Conservation (phyloP, 305 asterid genomes). For the Coffea humblotiana region DNA sequence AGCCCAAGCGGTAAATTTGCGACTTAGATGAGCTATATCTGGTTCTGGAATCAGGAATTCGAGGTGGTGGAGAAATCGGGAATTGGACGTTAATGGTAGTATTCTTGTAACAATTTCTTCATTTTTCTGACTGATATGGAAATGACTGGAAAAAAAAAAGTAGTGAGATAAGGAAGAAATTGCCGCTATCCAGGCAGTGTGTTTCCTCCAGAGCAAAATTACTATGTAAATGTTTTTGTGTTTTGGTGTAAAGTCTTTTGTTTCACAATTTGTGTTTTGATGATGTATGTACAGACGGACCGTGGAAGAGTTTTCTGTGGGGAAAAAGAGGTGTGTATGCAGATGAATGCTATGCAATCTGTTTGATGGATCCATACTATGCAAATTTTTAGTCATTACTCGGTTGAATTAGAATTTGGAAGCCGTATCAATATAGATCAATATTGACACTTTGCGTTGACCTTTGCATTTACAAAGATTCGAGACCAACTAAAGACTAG, state of each 20-base stretch:
- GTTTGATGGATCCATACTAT: too few relatives aligned
- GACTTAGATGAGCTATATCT: neutral
- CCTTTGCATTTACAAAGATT: too few relatives aligned
- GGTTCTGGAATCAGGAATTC: neutral
- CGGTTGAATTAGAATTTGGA: too few relatives aligned
- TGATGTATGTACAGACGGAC: neutral
- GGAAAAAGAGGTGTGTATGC: too few relatives aligned
- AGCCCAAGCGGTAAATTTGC: constrained; percentile 57
- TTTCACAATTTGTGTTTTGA: neutral
- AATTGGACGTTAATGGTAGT: neutral
- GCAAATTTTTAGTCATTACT: too few relatives aligned
- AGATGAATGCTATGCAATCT: too few relatives aligned
- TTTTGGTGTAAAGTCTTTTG: neutral
- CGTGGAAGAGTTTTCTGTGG: too few relatives aligned
- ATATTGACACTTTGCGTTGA: too few relatives aligned
- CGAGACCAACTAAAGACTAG: neutral
- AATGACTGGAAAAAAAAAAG: neutral
- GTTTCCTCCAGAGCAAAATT: neutral
- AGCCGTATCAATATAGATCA: too few relatives aligned
- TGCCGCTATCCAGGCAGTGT: neutral
- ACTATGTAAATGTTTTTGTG: neutral
- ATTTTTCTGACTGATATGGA: neutral
- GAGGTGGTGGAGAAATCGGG: neutral
- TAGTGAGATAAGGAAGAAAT: neutral
- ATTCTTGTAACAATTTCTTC: neutral